Conservation (phyloP, 2,329 filamentous ascomycete species). For the Calonectria ilicicola region DNA sequence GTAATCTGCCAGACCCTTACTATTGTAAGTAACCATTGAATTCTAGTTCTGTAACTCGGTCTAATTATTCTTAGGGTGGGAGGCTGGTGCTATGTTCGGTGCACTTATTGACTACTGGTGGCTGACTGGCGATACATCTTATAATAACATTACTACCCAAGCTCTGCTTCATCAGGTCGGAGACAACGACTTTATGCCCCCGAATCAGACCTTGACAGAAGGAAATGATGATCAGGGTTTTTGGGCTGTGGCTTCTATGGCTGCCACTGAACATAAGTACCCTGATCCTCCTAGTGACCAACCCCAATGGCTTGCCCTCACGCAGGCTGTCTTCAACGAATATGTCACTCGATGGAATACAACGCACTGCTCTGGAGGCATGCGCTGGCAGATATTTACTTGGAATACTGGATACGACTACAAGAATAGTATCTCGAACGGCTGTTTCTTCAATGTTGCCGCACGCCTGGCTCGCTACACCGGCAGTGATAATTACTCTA, state of each 20-base stretch:
- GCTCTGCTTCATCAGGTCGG: conserved; percentile 72
- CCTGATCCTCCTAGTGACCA: conserved; percentile 72
- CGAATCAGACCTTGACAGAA: conserved; percentile 69
- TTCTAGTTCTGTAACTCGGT: not conserved
- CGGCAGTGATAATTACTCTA: conserved; percentile 80
- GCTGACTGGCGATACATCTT: conserved; percentile 75
- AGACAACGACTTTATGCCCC: conserved; percentile 74
- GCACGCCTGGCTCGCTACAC: conserved; percentile 83
- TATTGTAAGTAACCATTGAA: conserved; percentile 66
- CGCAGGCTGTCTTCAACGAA: conserved; percentile 84
- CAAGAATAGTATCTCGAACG: conserved; percentile 77
- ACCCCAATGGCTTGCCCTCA: conserved; percentile 81
- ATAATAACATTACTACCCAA: conserved; percentile 70
- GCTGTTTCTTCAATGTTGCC: conserved; percentile 76
- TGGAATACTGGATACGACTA: conserved; percentile 80
- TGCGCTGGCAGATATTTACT: conserved; percentile 88
- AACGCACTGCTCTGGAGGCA: conserved; percentile 74
- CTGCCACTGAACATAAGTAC: conserved; percentile 81
- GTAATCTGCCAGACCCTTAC: conserved; percentile 70
- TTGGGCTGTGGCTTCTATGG: conserved; percentile 85
- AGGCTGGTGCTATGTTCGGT: conserved; percentile 78
- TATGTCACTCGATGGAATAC: conserved; percentile 79
- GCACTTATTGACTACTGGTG: conserved; percentile 80
- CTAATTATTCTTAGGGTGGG: conserved; percentile 67
- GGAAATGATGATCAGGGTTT: conserved; percentile 86